phyloP scores from a whole-genome alignment of 352 stramenopile species.

The Phytophthora citricola region DNA sequence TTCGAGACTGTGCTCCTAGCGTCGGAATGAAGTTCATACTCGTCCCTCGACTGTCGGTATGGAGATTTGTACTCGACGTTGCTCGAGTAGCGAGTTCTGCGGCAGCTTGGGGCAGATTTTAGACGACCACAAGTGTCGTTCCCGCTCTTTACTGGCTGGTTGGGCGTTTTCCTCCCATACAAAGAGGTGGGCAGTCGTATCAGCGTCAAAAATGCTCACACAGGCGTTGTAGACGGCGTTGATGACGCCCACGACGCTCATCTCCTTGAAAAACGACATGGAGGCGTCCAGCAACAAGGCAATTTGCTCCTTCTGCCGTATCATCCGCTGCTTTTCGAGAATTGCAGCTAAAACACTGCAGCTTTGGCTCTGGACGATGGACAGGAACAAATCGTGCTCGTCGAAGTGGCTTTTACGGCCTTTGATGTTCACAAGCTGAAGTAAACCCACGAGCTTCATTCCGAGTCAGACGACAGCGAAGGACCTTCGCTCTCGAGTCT shows the following conservation, averaged over 20 bases:
- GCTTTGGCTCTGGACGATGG: slow-evolving; percentile 75
- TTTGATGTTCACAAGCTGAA: slow-evolving; percentile 79
- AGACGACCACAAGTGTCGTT: slow-evolving; percentile 71
- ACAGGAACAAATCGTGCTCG: slow-evolving; percentile 73
- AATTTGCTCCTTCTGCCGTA: slow-evolving; percentile 74
- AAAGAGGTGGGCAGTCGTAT: slow-evolving; percentile 68
- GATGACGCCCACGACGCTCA: slow-evolving; percentile 78
- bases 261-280: slow-evolving; percentile 85
- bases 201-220: slow-evolving; percentile 64
- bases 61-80: slow-evolving; percentile 13
- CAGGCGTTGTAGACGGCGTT: slow-evolving; percentile 85
- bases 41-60: slow-evolving; percentile 8
- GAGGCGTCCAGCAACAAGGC: slow-evolving; percentile 68
- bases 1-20: slow-evolving; percentile 45
- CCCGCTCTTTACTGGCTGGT: slow-evolving; percentile 16
- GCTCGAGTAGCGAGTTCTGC: slow-evolving; percentile 7
- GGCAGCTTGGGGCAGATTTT: slow-evolving; percentile 51
- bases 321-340: slow-evolving; percentile 69
- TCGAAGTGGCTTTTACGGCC: slow-evolving; percentile 71
- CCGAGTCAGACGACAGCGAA: slow-evolving; percentile 8
- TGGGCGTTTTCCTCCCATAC: slow-evolving; percentile 52
- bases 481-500: slow-evolving; percentile 11
- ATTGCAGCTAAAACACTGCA: slow-evolving; percentile 75
- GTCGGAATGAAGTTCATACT: slow-evolving; percentile 40
- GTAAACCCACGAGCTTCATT: slow-evolving; percentile 64